Percentiles rank a stretch among this genome's conserved stretches.
Evolutionary conservation across 1,284 basidiomycete genomes (phyloP).

Genomic region (Boletus calvinii): DNA sequence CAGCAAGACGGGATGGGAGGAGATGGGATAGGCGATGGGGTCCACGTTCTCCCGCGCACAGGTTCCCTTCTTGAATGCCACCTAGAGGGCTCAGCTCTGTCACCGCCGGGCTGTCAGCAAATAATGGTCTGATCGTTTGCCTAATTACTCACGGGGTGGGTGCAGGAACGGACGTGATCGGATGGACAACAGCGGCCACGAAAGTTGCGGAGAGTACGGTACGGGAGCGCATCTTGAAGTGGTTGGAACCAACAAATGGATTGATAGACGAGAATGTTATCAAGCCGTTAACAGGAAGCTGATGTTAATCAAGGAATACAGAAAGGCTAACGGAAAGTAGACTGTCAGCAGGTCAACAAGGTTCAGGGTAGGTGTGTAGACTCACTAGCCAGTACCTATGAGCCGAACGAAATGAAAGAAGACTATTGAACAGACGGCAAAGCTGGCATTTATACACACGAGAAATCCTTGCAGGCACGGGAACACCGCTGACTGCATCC

Average conservation of each 20-base stretch:
- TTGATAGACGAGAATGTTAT: slow-evolving; percentile 1
- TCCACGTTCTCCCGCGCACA: neutral
- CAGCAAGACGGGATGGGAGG: neutral
- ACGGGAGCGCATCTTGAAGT: slow-evolving; percentile 11
- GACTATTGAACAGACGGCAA: neutral
- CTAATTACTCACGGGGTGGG: slow-evolving; percentile 1
- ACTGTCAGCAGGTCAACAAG: neutral
- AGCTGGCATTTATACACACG: neutral
- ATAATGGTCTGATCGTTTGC: neutral
- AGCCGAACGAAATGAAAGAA: slow-evolving; percentile 10
- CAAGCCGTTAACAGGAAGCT: slow-evolving; percentile 8
- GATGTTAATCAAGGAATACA: slow-evolving; percentile 2
- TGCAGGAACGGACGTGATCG: slow-evolving; percentile 8
- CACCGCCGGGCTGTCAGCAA: slow-evolving; percentile 1
- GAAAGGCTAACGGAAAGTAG: slow-evolving; percentile 8
- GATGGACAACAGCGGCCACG: neutral
- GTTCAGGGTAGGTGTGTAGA: neutral
- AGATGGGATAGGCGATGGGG: neutral
- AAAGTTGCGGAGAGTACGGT: slow-evolving; percentile 1
- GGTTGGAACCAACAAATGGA: neutral
- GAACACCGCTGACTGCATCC: too few relatives aligned
- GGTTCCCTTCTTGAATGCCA: neutral
- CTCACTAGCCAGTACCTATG: slow-evolving; percentile 25
- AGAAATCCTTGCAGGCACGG: neutral
- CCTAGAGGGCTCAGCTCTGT: neutral